These are phyloP conservation scores for Saussurea involucrata DNA, from an alignment of 129 eudicot species.

Conservation along the genomic window DNA sequence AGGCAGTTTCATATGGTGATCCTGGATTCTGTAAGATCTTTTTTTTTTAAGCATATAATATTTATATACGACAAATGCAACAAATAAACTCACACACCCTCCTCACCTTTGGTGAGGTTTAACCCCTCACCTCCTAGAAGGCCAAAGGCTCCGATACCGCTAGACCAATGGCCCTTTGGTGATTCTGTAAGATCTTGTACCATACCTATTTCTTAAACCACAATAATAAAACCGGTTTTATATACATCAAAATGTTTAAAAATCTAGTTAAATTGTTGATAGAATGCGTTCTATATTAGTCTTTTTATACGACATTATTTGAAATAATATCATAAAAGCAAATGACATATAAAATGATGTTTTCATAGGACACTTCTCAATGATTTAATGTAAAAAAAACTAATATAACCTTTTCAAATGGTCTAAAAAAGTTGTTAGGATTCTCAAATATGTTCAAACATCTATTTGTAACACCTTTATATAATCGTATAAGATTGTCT, in stretches of 20 bases:
- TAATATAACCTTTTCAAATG: not conserved
- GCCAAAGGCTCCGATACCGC: too few species aligned
- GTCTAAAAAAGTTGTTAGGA: not conserved
- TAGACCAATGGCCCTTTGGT: too few species aligned
- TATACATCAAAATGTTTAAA: not conserved
- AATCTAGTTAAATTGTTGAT: not conserved
- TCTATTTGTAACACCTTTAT: not conserved
- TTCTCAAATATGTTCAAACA: not conserved
- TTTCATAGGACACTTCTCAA: too few species aligned
- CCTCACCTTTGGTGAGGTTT: too few species aligned
- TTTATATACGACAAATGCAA: too few species aligned
- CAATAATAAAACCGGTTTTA: not conserved
- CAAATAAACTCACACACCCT: too few species aligned
- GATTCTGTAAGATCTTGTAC: conserved; percentile 59
- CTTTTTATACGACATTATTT: not conserved
- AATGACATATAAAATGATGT: not conserved
- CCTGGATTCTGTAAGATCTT: conserved; percentile 58
- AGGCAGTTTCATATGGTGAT: conserved; percentile 41
- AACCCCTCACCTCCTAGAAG: too few species aligned
- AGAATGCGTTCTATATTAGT: not conserved
- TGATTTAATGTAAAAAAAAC: too few species aligned
- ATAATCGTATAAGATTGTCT: not conserved
- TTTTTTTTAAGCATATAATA: too few species aligned
- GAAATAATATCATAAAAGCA: too few species aligned
- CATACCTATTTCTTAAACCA: not conserved